Evolutionary conservation across 148 eudicot species (phyloP), one percentile per base, ranked within the genome.

Genomic region (Tetragonia tetragonoides): DNA sequence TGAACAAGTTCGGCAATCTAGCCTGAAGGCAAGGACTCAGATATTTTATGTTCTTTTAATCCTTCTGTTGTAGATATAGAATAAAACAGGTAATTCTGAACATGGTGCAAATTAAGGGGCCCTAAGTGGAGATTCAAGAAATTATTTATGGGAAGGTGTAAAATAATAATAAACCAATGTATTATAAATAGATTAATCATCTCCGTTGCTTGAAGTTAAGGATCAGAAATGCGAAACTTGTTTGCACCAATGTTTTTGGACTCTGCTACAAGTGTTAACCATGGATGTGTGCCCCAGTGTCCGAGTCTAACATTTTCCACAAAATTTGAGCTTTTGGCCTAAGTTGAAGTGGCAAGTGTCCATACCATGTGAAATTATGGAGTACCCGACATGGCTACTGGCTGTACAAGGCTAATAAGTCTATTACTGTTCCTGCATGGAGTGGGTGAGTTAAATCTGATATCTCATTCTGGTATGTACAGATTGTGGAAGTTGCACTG

Each of bases 401-500:
- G 17, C 78, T 37, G 79, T 5, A 6, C 10, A 21, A 44, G 7
- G 57, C n/a, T 20, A 18, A 44, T 68, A 41, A 23, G 57, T 57
- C 28, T 57, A 34, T 18, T 47, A 7, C 72, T 76, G 21, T 64
- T 59, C 78, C 16, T 40, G n/a, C 75, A 40, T 70, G 57, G 15
- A 9, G 51, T 40, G 23, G 24, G 21, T 46, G 9, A 6, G 44
- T 72, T 70, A 44, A 57, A 44, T 59, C 71, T 73, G 49, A 74
- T 3, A 24, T 63, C 10, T 39, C 62, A 20, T 24, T 78, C 67
- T 81, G 56, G 15, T 80, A 28, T 63, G 11, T 77, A 80, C 90
- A 95, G 99, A 95, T 93, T 86, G 94, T 95, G 67, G 99, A 95
- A 83, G 84, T 93, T 73, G 97, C 92, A 73, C 85, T 95, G 68